Base-by-base conservation (phyloP, 495 filamentous ascomycete species). In the Hypoxylon lienhwacheense region DNA sequence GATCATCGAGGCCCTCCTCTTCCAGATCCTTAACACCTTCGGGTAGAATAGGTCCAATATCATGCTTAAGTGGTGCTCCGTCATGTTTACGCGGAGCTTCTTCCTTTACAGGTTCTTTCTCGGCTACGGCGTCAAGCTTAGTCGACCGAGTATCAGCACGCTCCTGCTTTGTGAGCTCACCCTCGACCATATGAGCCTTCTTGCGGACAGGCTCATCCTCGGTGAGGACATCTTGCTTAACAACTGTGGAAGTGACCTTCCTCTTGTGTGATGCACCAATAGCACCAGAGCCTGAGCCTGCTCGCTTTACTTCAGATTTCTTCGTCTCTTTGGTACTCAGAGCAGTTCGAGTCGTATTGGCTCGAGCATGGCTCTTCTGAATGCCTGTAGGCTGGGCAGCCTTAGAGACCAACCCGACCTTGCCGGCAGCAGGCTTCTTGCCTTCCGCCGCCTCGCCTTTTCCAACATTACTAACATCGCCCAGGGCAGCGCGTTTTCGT, bases 381-480 rank as follows among this genome's bases (percentile, higher is more conserved):
- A 96, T 77, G 37, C 88, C 88, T 16, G 83, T 87, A 41, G 85
- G 80, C 52, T 84, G 78, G 25, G 86, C 79, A 29, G 89, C 82
- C 72, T 96, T 95, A 14, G 90, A 87, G 21, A 91, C 81, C 15
- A 89, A 71, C 36, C 83, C 85, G 14, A 70, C 66, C 68, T 86
- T 87, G 42, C 64, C 71, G 24, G 70, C 62, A 15, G 55, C 24
- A 26, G 77, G 69, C 75, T 95, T 96, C 81, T 95, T 92, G 21
- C 74, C 81, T 17, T 90, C 88, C 4, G 67, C 75, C 29, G 55
- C 72, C 10, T 91, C 89, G 16, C 70, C 75, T 73, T 96, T 96
- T 48, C 81, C 81, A 42, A 96, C 88, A 76, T 98, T 98, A 80
- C 91, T 97, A 53, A 96, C 85, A 77, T 98, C 92, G 19, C 89